Percentiles rank a stretch among this genome's conserved stretches.
phyloP scores from a whole-genome alignment of 2,329 filamentous ascomycete species.

The Pezicula carpinea region DNA sequence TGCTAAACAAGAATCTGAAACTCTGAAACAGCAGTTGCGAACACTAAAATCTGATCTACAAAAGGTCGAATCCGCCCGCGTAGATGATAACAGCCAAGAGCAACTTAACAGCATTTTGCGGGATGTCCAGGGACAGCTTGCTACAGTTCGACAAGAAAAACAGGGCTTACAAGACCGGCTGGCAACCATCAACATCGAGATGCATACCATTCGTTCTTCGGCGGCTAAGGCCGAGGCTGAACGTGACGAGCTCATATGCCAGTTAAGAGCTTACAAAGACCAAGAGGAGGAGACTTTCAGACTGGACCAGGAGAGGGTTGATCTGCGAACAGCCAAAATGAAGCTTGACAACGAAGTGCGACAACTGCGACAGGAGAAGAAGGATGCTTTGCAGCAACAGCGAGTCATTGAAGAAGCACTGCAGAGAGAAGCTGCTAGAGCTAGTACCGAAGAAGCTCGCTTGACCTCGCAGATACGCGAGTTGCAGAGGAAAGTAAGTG shows the following conservation, averaged over 20 bases:
- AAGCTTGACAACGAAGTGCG: constrained; percentile 65
- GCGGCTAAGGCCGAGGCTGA: constrained; percentile 58
- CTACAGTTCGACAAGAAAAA: constrained; percentile 55
- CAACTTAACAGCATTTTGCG: constrained; percentile 52
- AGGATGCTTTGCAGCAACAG: constrained; percentile 49
- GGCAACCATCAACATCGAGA: constrained; percentile 52
- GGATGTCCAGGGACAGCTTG: constrained; percentile 54
- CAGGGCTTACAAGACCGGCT: constrained; percentile 60
- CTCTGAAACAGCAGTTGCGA: constrained; percentile 39
- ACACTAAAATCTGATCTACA: constrained; percentile 27
- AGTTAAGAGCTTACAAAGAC: constrained; percentile 50
- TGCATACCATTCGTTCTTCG: constrained; percentile 52
- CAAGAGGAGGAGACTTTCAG: constrained; percentile 55
- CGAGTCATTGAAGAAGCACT: constrained; percentile 58
- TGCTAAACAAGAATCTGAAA: constrained; percentile 37
- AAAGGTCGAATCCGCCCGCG: constrained; percentile 22
- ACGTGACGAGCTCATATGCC: constrained; percentile 60
- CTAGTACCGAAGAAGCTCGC: constrained; percentile 60
- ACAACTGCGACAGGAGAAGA: constrained; percentile 60
- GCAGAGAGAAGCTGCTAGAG: constrained; percentile 61
- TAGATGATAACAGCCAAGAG: constrained; percentile 38
- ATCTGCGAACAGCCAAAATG: constrained; percentile 62
- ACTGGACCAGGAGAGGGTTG: constrained; percentile 64
- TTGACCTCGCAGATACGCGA: constrained; percentile 50
- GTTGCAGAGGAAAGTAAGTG: constrained; percentile 34